A percentile compares a stretch with the other conserved stretches of the same genome.
Conservation (phyloP, 495 filamentous ascomycete species). For the Gamarada debralockiae region DNA sequence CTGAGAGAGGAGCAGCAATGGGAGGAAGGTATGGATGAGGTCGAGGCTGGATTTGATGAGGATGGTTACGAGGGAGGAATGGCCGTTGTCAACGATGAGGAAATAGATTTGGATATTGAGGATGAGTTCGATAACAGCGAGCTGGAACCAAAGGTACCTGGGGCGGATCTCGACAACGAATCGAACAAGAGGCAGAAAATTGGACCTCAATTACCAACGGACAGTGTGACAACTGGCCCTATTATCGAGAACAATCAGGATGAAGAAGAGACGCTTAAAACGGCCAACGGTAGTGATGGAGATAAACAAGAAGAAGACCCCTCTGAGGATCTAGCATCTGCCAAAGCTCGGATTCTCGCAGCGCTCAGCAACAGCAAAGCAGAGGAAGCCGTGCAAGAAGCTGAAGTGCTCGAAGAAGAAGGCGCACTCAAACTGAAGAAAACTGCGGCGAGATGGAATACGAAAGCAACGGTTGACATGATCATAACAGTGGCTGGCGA, state of each 20-base stretch:
- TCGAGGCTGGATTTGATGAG: slow-evolving; percentile 29
- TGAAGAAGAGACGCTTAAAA: not conserved
- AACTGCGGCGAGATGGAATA: slow-evolving; percentile 36
- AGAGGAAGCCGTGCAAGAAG: not conserved
- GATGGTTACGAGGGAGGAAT: slow-evolving; percentile 24
- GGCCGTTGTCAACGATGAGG: slow-evolving; percentile 24
- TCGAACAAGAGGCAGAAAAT: not conserved
- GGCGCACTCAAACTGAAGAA: not conserved
- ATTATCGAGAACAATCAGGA: not conserved
- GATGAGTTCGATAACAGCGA: slow-evolving; percentile 26
- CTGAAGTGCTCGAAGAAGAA: not conserved
- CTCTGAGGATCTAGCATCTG: slow-evolving; percentile 5
- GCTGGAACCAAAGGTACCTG: slow-evolving; percentile 13
- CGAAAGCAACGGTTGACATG: slow-evolving; percentile 74
- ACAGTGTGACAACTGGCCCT: not conserved
- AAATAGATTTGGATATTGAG: slow-evolving; percentile 26
- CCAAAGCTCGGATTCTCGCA: slow-evolving; percentile 38
- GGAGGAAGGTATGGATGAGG: slow-evolving; percentile 23
- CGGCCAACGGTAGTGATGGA: not conserved
- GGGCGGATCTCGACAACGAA: not conserved
- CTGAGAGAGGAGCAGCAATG: slow-evolving; percentile 21
- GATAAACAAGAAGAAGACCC: not conserved
- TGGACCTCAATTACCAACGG: not conserved
- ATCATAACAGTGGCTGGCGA: slow-evolving; percentile 87
- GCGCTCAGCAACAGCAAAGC: slow-evolving; percentile 1